Evolutionary conservation across 176 grass and related monocot species (phyloP), one percentile per base, ranked within the genome.

Genomic region (Urochloa ruziziensis): DNA sequence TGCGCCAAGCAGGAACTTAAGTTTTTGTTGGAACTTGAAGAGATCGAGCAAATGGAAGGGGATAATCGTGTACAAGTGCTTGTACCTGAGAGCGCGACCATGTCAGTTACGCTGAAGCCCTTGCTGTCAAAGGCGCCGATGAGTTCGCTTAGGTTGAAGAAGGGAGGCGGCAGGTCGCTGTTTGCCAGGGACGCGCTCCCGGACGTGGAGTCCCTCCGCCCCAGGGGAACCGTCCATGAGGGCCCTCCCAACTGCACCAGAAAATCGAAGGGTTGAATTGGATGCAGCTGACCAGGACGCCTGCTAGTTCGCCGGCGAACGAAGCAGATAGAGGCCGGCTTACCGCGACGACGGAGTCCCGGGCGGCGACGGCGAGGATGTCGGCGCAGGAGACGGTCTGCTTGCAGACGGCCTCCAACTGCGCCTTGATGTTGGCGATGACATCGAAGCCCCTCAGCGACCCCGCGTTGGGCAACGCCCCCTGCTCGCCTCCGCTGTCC

Each of bases 381-480:
- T 93, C 91, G 18, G 91, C 94, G 35, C 94, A 97, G 18, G 91
- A 93, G 71, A 97, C 89, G 5, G 88, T 93, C 87, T 87, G 86
- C 19, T 32, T 52, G 86, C 86, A 96, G 39, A 87, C 33, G 24
- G 49, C 57, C 82, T 95, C 90, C 0, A 95, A 73, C 70, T 91
- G 68, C 24, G 93, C 3, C 77, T 94, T 94, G 86, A 94, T 94
- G 79, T 17, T 88, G 49, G 70, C 93, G 15, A 94, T 43, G 24
- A 94, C 93, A 0, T 54, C 61, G 67, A 92, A 92, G 6, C 93
- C 93, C 67, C 93, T 66, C 0, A 92, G 9, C 10, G 93, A 95
- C 2, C 33, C 11, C 6, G 8, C n/a, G 85, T 95, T 95, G 0
- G 90, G 87, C 0, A 14, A 0, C 0, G 93, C 90, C 0, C 67